Evolutionary conservation across 129 eudicot species (phyloP), one percentile per base, ranked within the genome.

Genomic region (Solidago caesia): DNA sequence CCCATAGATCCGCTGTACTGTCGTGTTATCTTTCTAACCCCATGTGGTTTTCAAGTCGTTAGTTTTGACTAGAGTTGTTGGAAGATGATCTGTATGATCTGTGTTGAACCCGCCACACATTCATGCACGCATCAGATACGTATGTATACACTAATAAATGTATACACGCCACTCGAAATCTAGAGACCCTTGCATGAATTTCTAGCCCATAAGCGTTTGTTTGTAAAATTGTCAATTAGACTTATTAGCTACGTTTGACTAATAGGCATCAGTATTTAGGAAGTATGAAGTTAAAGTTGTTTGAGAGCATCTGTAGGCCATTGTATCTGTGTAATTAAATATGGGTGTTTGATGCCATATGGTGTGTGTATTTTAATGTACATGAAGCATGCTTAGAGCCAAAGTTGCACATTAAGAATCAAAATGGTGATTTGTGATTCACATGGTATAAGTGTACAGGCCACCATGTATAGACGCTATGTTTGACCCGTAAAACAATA

Each of bases 401-500:
- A 62, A 44, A 70, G 76, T 70, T 70, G 82, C 66, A 68, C 64
- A 48, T 63, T 63, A 63, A 71, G 44, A 71, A 72, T 53, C 9
- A 64, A 71, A 61, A 64, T n/a, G 62, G 44, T 68, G 70, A 77
- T 69, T 59, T 68, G 70, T 68, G 70, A 33, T 33, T 69, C 81
- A 77, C 81, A 77, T 77, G 75, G 44, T 79, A 64, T 55, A 53
- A 46, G 63, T 10, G 60, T 66, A 72, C 45, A 64, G 72, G 78
- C 78, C 82, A 79, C 78, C 69, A 72, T 55, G 52, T 73, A 65
- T 67, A 79, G 78, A 64, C 78, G 68, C 14, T 72, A n/a, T 64
- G 64, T 79, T 53, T 79, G 73, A 73, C 78, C 52, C 48, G 45
- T 79, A 2, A 45, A 63, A 10, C 62, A 29, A n/a, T 72, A 79